phyloP scores from a whole-genome alignment of 352 stramenopile genomes.

The Pythium myriotylum region DNA sequence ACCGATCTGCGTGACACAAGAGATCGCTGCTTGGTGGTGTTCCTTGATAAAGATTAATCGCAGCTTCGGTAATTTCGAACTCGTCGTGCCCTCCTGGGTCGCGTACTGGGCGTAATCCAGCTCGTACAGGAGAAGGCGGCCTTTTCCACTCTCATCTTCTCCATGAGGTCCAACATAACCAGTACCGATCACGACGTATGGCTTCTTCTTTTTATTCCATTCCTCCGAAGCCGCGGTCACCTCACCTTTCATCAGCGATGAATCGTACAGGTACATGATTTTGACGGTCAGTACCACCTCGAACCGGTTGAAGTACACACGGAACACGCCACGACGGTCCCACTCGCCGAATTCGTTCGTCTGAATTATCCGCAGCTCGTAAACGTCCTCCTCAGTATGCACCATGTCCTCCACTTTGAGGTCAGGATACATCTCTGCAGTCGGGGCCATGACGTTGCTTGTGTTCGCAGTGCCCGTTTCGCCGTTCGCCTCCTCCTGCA shows the following conservation, averaged over 20 bases:
- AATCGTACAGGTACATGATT: slow-evolving; percentile 88
- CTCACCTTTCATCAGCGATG: slow-evolving; percentile 75
- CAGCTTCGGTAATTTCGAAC: slow-evolving; percentile 79
- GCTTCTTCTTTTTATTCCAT: slow-evolving; percentile 80
- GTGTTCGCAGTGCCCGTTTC: slow-evolving; percentile 52
- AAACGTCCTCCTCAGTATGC: slow-evolving; percentile 79
- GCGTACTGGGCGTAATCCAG: slow-evolving; percentile 89
- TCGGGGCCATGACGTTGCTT: slow-evolving; percentile 79
- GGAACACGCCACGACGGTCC: slow-evolving; percentile 72
- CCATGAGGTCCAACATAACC: slow-evolving; percentile 82
- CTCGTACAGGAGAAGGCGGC: slow-evolving; percentile 84
- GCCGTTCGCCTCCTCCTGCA: slow-evolving; percentile 38
- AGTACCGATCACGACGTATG: slow-evolving; percentile 82
- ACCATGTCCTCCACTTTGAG: slow-evolving; percentile 64
- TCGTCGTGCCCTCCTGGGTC: slow-evolving; percentile 69
- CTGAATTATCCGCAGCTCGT: slow-evolving; percentile 81
- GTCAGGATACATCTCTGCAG: slow-evolving; percentile 79
- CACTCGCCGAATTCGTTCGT: slow-evolving; percentile 84
- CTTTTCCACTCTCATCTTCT: slow-evolving; percentile 86
- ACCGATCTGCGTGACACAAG: slow-evolving; percentile 70
- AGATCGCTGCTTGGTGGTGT: slow-evolving; percentile 83
- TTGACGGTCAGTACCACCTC: slow-evolving; percentile 86
- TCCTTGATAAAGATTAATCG: slow-evolving; percentile 86
- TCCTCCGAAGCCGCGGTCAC: slow-evolving; percentile 64
- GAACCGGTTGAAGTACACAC: slow-evolving; percentile 82